These are phyloP conservation scores for Amaranthus hypochondriacus DNA, from an alignment of 148 eudicot species.

Conservation along the genomic window DNA sequence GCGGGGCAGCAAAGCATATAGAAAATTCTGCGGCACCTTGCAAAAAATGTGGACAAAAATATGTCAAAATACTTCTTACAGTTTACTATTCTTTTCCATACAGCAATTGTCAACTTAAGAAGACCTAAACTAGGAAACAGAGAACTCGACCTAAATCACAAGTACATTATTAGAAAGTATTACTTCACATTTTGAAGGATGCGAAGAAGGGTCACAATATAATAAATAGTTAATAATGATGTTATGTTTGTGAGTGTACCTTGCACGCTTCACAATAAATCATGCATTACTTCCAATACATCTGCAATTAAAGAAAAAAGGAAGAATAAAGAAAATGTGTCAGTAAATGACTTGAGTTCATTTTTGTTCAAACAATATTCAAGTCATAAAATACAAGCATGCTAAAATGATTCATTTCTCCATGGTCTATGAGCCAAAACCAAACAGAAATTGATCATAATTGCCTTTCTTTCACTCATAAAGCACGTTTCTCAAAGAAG, in stretches of 20 bases:
- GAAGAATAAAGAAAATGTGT: neutral
- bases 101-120: neutral
- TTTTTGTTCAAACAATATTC: neutral
- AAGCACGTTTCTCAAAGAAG: neutral
- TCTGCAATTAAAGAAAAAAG: slow-evolving; percentile 17
- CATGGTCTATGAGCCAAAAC: neutral
- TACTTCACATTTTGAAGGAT: slow-evolving; percentile 9
- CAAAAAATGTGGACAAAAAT: neutral
- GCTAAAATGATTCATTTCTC: neutral
- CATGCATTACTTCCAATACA: slow-evolving; percentile 25
- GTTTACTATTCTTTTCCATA: neutral
- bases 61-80: neutral
- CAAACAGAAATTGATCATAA: neutral
- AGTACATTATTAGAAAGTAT: slow-evolving; percentile 1
- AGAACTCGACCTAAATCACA: slow-evolving; percentile 1
- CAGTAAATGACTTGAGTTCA: neutral
- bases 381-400: neutral
- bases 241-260: slow-evolving; percentile 23
- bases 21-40: too few species aligned
- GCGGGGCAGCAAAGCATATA: too few species aligned
- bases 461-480: neutral
- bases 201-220: neutral
- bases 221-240: neutral
- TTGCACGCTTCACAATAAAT: slow-evolving; percentile 29
- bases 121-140: neutral